phyloP scores from a whole-genome alignment of 2,329 filamentous ascomycete species.

The Rosellinia necatrix region DNA sequence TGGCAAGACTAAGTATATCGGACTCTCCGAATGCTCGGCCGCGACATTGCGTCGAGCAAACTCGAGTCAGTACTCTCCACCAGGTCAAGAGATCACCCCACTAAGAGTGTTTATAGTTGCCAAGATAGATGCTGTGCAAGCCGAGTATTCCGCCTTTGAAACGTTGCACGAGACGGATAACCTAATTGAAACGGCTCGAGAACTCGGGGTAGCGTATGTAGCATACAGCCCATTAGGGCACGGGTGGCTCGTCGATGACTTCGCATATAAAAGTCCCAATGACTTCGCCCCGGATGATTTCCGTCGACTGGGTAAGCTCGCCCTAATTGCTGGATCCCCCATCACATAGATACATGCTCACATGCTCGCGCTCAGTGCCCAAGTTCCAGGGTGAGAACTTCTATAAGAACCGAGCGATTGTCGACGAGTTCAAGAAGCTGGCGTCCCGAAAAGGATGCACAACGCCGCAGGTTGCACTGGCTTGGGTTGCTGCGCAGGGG shows the following conservation, averaged over 20 bases:
- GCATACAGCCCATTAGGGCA: not conserved
- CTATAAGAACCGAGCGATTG: not conserved
- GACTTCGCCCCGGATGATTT: constrained; percentile 3
- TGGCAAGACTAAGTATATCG: constrained; percentile 3
- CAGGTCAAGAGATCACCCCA: not conserved
- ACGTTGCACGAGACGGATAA: not conserved
- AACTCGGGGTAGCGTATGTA: not conserved
- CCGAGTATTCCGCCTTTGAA: constrained; percentile 1
- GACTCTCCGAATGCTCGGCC: not conserved
- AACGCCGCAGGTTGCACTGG: not conserved
- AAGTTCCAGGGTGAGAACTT: constrained; percentile 6
- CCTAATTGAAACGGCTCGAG: not conserved
- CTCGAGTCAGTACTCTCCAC: not conserved
- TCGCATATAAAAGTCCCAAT: not conserved
- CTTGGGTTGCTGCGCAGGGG: constrained; percentile 4
- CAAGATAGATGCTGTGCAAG: constrained; percentile 1
- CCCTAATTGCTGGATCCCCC: too few relatives aligned
- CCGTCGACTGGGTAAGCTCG: not conserved
- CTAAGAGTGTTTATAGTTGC: not conserved
- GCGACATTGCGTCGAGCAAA: not conserved
- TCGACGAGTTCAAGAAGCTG: not conserved
- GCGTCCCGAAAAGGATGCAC: not conserved
- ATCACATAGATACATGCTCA: not conserved
- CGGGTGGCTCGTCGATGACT: constrained; percentile 1
- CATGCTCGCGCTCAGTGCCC: not conserved